Evolutionary conservation across 257 asterid species (phyloP), one percentile per base, ranked within the genome.

Genomic region (Solanum ossicruentum): DNA sequence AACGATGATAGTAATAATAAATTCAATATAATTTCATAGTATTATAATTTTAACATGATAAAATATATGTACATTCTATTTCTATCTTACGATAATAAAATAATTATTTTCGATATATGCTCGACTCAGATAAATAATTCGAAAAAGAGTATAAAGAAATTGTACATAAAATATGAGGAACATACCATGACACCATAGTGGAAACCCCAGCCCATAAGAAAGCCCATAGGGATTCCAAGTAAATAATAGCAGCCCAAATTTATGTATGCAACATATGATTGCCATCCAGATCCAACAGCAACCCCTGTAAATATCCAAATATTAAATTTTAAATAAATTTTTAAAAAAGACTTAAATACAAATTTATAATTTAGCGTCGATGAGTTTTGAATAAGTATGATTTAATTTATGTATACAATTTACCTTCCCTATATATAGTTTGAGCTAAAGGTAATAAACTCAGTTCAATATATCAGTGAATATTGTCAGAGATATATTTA

Each of bases 271-370:
- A 91, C 95, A 32, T 87, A 85, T 67, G 88, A 69, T 88, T 92
- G 95, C 92, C 95, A 91, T 65, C 93, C 95, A 39, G 92, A 92
- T 4, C 95, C 95, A 86, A 92, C 90, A 13, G 93, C 93, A 6
- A 91, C 93, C 47, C 95, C 93, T 92, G 55, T 55, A 26, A 73
- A 57, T 23, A 60, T 26, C 49, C 78, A 36, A 45, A 77, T 0
- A 7, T 39, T 20, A 41, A 26, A n/a, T n/a, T 12, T 13, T 0
- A 18, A 51, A 65, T 0, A 32, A 17, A 57, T 23, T 9, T 9
- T 23, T 9, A 81, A n/a, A 18, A 82, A 21, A 18, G 6, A 21
- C 17, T 26, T 49, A 75, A 23, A 18, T 45, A 8, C 2, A 23
- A n/a, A n/a, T 73, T 4, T 21, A 43, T 3, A 21, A 71, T 71